Evolutionary conservation across 1,284 basidiomycete genomes (phyloP).

Genomic region (Marasmius oreades): DNA sequence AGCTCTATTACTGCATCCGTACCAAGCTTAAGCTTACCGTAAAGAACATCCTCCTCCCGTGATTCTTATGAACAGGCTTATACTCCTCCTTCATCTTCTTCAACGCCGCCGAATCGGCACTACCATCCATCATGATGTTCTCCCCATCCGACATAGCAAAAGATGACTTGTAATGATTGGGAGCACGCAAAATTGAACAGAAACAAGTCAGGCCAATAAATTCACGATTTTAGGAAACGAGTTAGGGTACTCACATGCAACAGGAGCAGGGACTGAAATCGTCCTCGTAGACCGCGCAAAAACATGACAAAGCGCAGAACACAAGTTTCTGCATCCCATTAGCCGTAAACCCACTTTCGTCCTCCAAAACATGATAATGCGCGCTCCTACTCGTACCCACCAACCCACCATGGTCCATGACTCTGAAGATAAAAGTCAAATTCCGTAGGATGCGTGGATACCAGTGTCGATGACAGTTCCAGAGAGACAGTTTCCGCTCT

Average conservation of each 20-base stretch:
- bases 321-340: slow-evolving; percentile 44
- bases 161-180: slow-evolving; percentile 36
- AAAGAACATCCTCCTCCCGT: slow-evolving; percentile 14
- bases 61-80: slow-evolving; percentile 24
- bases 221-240: not conserved
- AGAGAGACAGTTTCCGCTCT: slow-evolving; percentile 62
- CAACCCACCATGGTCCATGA: slow-evolving; percentile 51
- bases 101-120: slow-evolving; percentile 19
- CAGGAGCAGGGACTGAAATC: slow-evolving; percentile 52
- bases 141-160: slow-evolving; percentile 27
- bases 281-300: slow-evolving; percentile 56
- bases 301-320: slow-evolving; percentile 50
- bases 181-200: slow-evolving; percentile 24
- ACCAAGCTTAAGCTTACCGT: slow-evolving; percentile 3
- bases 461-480: slow-evolving; percentile 68
- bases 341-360: slow-evolving; percentile 21
- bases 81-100: slow-evolving; percentile 26
- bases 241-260: slow-evolving; percentile 40
- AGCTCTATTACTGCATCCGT: too few species aligned
- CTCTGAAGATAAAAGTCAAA: slow-evolving; percentile 67
- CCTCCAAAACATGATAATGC: slow-evolving; percentile 43
- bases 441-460: slow-evolving; percentile 61
- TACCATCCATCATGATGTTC: slow-evolving; percentile 17
- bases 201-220: not conserved
- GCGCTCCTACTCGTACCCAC: slow-evolving; percentile 47